Conservation (phyloP, 1,284 basidiomycete species). For the Cutaneotrichosporon dermatis region DNA sequence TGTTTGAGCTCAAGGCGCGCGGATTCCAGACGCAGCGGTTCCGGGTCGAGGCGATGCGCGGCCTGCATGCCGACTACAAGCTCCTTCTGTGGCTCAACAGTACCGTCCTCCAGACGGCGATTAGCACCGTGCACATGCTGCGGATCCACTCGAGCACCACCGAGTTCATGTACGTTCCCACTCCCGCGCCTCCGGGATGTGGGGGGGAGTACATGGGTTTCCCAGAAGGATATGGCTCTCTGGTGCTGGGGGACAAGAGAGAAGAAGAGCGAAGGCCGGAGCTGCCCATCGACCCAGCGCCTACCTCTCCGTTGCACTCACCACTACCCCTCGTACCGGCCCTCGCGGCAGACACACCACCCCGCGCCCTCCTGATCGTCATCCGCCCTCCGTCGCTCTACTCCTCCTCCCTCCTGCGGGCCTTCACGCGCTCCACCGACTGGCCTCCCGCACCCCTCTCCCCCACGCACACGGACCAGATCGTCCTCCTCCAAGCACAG, state of each 20-base stretch:
- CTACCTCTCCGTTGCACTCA: too few species aligned
- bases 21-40: constrained; percentile 38
- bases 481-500: constrained; percentile 43
- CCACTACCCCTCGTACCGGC: background rate
- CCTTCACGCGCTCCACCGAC: constrained; percentile 25
- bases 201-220: constrained; percentile 17
- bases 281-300: too few species aligned
- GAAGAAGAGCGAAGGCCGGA: too few species aligned
- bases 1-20: constrained; percentile 39
- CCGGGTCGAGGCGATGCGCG: constrained; percentile 23
- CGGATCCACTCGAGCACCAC: constrained; percentile 31
- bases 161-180: constrained; percentile 26
- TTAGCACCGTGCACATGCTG: constrained; percentile 40
- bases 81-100: constrained; percentile 38
- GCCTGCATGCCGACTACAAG: constrained; percentile 11
- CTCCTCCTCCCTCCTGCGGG: constrained; percentile 23
- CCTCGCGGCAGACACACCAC: constrained; percentile 7
- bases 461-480: constrained; percentile 1
- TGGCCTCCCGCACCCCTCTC: background rate
- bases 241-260: constrained; percentile 32
- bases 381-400: constrained; percentile 34
- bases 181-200: background rate
- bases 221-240: constrained; percentile 41
- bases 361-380: constrained; percentile 36
- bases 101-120: constrained; percentile 38